A percentile compares a stretch with the other conserved stretches of the same genome.
Conservation (phyloP, 768 basidiomycete genomes). For the Rossbeevera mucosa region DNA sequence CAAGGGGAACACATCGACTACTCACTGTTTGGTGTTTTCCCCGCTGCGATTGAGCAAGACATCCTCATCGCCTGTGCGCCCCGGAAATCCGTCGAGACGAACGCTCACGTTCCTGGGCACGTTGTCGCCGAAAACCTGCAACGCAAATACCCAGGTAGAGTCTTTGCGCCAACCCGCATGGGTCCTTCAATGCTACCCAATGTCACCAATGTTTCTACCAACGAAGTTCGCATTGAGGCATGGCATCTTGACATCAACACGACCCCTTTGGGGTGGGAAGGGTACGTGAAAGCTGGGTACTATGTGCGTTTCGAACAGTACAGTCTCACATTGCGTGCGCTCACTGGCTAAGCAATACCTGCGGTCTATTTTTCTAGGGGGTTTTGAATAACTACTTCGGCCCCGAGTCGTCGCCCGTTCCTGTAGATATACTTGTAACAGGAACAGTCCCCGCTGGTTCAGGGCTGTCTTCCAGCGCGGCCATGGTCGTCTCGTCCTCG, state of each 20-base stretch:
- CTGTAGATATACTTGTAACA: constrained; percentile 71
- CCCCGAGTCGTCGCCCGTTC: constrained; percentile 38
- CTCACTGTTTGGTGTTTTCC: constrained; percentile 77
- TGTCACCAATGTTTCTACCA: constrained; percentile 28
- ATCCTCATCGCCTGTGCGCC: constrained; percentile 73
- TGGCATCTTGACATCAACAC: constrained; percentile 74
- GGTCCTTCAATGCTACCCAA: constrained; percentile 15
- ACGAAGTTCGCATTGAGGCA: constrained; percentile 39
- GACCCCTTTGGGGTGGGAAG: constrained; percentile 73
- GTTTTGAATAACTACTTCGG: constrained; percentile 60
- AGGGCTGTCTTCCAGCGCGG: constrained; percentile 83
- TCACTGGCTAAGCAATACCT: neutral
- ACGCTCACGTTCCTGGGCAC: constrained; percentile 40
- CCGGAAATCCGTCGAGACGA: constrained; percentile 17
- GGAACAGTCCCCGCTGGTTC: constrained; percentile 85
- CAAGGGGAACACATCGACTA: constrained; percentile 85
- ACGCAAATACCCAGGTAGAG: constrained; percentile 51
- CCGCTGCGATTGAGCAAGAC: constrained; percentile 80
- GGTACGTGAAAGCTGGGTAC: constrained; percentile 83
- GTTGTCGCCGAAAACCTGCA: constrained; percentile 63
- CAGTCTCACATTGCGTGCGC: neutral
- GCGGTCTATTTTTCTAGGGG: constrained; percentile 39
- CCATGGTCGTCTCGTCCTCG: constrained; percentile 86
- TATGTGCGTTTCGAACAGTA: constrained; percentile 46
- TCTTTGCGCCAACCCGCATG: constrained; percentile 49